Conservation (phyloP, 805 yeast species). For the Cyberlindnera euphorbiiphila region DNA sequence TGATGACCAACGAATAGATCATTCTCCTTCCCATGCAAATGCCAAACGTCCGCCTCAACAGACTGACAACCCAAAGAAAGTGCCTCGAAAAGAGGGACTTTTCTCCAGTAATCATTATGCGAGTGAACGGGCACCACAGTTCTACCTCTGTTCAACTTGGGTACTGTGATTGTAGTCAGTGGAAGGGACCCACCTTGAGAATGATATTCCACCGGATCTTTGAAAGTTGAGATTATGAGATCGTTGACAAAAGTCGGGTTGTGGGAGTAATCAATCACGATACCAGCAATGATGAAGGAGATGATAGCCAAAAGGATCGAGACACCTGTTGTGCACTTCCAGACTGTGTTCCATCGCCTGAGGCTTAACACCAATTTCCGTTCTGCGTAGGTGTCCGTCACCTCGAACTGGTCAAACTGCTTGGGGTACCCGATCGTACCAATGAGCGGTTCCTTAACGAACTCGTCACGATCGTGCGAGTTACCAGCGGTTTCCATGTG, state of each 20-base stretch:
- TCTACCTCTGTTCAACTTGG: slow-evolving; percentile 13
- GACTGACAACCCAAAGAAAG: slow-evolving; percentile 47
- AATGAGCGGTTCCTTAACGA: too few relatives aligned
- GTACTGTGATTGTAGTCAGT: too few relatives aligned
- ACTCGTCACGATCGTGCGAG: too few relatives aligned
- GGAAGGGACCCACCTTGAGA: too few relatives aligned
- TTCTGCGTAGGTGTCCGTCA: not conserved
- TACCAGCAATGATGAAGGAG: not conserved
- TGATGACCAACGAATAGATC: slow-evolving; percentile 64
- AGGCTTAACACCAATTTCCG: slow-evolving; percentile 1
- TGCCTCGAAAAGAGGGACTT: slow-evolving; percentile 55
- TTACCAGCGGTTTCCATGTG: too few relatives aligned
- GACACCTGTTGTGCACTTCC: slow-evolving; percentile 8
- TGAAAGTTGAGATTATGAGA: slow-evolving; percentile 3
- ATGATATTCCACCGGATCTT: too few relatives aligned
- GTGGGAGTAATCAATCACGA: slow-evolving; percentile 9
- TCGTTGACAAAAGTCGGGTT: slow-evolving; percentile 13
- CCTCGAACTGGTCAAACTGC: not conserved
- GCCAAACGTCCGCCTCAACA: slow-evolving; percentile 68
- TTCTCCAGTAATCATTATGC: slow-evolving; percentile 69
- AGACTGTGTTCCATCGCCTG: slow-evolving; percentile 2
- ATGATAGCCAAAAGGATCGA: slow-evolving; percentile 2
- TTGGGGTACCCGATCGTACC: too few relatives aligned
- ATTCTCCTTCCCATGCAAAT: slow-evolving; percentile 19
- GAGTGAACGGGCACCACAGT: slow-evolving; percentile 45